A percentile compares a stretch with the other conserved stretches of the same genome.
Conservation (phyloP, 1,284 basidiomycete species). For the Leccinum subfulvum region DNA sequence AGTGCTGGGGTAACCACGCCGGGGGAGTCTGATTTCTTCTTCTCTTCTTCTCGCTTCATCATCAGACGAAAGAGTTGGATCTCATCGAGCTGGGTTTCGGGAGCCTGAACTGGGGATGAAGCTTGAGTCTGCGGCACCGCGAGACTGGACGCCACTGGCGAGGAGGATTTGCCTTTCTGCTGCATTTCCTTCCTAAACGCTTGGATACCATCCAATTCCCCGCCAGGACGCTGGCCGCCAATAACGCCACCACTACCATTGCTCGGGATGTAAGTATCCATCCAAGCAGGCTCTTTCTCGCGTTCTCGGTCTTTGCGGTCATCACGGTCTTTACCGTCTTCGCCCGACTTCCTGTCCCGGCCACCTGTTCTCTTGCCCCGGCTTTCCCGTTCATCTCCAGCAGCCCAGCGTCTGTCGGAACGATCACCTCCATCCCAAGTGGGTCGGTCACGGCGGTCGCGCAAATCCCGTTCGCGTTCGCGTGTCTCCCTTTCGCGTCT, state of each 20-base stretch:
- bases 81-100: constrained; percentile 63
- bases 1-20: not conserved
- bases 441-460: constrained; percentile 50
- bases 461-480: constrained; percentile 9
- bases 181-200: constrained; percentile 88
- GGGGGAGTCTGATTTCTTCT: constrained; percentile 47
- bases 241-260: constrained; percentile 58
- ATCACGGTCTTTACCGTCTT: constrained; percentile 57
- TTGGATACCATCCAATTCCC: constrained; percentile 82
- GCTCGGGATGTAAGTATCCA: constrained; percentile 80
- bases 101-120: constrained; percentile 22
- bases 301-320: constrained; percentile 57
- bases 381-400: constrained; percentile 62
- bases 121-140: constrained; percentile 29
- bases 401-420: constrained; percentile 53
- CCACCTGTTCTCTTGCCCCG: constrained; percentile 56
- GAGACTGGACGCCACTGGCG: constrained; percentile 10
- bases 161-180: constrained; percentile 59
- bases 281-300: constrained; percentile 88
- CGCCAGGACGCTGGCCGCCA: constrained; percentile 50
- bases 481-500: constrained; percentile 47
- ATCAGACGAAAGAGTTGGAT: constrained; percentile 84
- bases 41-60: constrained; percentile 81
- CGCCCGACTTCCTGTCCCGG: constrained; percentile 56
- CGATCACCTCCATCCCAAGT: constrained; percentile 39